Base-by-base conservation (phyloP, 1,284 basidiomycete species). In the Ceratobasidium sp. region DNA sequence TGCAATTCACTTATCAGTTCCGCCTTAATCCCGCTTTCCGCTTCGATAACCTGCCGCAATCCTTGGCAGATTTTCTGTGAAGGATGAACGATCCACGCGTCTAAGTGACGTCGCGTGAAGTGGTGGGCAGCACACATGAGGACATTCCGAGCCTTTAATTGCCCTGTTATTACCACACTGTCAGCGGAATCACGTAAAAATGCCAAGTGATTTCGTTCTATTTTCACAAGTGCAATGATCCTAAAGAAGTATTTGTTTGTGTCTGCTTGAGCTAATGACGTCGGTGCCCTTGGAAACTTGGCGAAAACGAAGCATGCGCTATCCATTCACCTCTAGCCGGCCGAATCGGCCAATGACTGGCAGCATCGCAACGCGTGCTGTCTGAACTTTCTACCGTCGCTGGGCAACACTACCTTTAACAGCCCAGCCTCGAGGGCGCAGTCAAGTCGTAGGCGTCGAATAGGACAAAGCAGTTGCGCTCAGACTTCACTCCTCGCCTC, bases 391-490 rank as follows among this genome's bases (percentile, higher is more conserved):
- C 29, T 57, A 31, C 9, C 5, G 60, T 31, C 22, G 60, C 48
- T 27, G 60, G 36, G 36, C 36, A 41, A 41, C 36, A 41, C 6
- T 41, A n/a, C 8, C 15, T 51, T 17, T 24, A 17, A 5, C 17
- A 24, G 48, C 48, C 5, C 41, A 45, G 60, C 22, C 44, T n/a
- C 11, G 27, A 22, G 47, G 44, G 44, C 44, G 44, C 44, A 44
- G 36, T n/a, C 22, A 8, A 27, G 44, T 44, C 45, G 59, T 62
- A n/a, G 36, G 15, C 53, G 31, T 24, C 60, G 44, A 45, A 27
- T 48, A 17, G 44, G 15, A 63, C 41, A 63, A 48, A 63, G 44
- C 22, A 29, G 24, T 54, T 54, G 60, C 60, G 41, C 29, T 47
- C 60, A 29, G 36, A 44, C 27, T 11, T 11, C 41, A 27, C 31